Conservation (phyloP, 305 asterid genomes). For the Fraxinus nigra region DNA sequence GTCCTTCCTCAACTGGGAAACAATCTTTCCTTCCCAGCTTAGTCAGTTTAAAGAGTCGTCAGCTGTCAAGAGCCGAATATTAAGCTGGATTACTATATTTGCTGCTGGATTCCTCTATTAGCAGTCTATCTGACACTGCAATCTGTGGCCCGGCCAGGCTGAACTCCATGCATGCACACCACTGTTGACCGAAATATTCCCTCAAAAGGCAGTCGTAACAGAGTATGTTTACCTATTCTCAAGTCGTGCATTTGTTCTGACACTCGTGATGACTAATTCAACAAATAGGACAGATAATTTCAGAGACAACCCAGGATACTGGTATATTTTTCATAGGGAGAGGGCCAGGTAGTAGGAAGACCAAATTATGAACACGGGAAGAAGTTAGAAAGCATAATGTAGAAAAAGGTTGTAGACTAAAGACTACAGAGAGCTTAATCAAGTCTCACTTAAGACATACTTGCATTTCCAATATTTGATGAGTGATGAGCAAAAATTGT, state of each 20-base stretch:
- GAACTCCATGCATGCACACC: neutral
- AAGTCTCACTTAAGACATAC: neutral
- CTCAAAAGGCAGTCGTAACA: neutral
- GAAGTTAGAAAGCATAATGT: neutral
- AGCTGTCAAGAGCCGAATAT: neutral
- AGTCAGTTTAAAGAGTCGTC: neutral
- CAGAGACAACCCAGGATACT: neutral
- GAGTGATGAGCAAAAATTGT: neutral
- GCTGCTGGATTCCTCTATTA: neutral
- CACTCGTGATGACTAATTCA: neutral
- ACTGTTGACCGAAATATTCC: neutral
- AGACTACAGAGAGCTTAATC: neutral
- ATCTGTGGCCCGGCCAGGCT: neutral
- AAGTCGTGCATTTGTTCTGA: neutral
- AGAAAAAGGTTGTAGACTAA: neutral
- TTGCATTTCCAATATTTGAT: conserved; percentile 3
- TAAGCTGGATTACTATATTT: neutral
- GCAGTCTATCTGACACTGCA: neutral
- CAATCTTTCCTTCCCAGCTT: neutral
- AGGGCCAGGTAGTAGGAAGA: neutral
- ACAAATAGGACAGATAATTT: neutral
- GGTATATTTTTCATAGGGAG: neutral
- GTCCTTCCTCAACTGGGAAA: neutral
- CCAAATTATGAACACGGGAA: neutral
- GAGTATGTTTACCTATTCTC: neutral